Percentiles rank a stretch among this genome's conserved stretches.
These are phyloP conservation scores for Prillingera fragicola DNA, from an alignment of 1,284 basidiomycete species.

Conservation along the genomic window DNA sequence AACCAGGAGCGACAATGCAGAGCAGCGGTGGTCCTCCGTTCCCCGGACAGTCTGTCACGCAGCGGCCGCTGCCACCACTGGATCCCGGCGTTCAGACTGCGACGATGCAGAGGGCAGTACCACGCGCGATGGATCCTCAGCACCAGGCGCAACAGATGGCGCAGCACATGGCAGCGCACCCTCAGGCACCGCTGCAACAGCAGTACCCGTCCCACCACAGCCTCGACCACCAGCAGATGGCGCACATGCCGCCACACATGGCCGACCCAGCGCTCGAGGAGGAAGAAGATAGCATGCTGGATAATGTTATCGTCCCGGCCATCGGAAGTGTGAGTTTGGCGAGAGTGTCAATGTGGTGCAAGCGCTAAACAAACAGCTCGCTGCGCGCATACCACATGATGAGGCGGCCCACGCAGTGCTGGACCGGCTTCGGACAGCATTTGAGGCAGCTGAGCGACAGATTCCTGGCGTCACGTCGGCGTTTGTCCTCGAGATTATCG, in stretches of 20 bases:
- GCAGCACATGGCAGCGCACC: conserved; percentile 12
- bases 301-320: conserved; percentile 88
- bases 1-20: conserved; percentile 4
- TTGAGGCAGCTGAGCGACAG: conserved; percentile 83
- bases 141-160: conserved; percentile 12
- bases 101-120: conserved; percentile 23
- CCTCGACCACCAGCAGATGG: conserved; percentile 20
- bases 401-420: conserved; percentile 78
- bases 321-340: conserved; percentile 79
- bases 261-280: conserved; percentile 48
- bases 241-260: conserved; percentile 1
- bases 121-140: conserved; percentile 5
- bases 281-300: conserved; percentile 80
- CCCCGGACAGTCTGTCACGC: too few relatives aligned
- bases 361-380: conserved; percentile 56
- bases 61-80: conserved; percentile 1
- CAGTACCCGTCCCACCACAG: conserved; percentile 40
- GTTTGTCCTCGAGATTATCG: conserved; percentile 51
- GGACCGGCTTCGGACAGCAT: conserved; percentile 75
- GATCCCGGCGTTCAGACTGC: conserved; percentile 4
- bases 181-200: neutral
- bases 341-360: neutral
- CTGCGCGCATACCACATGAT: conserved; percentile 78
- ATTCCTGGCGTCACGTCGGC: conserved; percentile 51
- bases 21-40: neutral